Base-by-base conservation (phyloP, 2,329 filamentous ascomycete species). In the Pseudogymnoascus sp. region DNA sequence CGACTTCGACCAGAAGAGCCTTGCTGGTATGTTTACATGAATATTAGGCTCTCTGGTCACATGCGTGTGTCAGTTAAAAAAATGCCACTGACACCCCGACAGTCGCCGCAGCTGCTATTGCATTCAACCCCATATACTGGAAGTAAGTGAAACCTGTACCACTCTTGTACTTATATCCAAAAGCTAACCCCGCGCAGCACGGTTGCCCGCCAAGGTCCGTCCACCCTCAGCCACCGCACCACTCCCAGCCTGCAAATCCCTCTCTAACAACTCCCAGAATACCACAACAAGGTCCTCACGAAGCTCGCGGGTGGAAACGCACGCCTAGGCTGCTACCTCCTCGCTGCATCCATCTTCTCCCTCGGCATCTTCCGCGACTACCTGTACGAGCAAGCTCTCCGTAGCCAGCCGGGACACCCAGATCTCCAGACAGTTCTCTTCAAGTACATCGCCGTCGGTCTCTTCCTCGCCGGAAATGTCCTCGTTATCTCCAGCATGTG, bases 71-170 rank as follows among this genome's bases (percentile, higher is more conserved):
- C 44, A 38, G 33, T 59, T 67, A 62, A 66, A 69, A 69, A 66
- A 67, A 59, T 61, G 62, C n/a, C 23, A 64, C 44, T 64, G 33
- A 46, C 38, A 62, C 53, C 40, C 10, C 50, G 37, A 64, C 68
- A 96, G 93, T 95, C 69, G 90, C 91, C 69, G 90, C 88, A 59
- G 82, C 81, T 63, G 84, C 90, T 62, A 96, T 99, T 77, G 83
- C 88, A 59, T 97, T 99, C 78, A 99, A 99, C 77, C 95, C 95
- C 21, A 88, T 95, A n/a, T 97, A 97, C 77, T 99, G 95, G 95
- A 99, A 99, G 93, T 96, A 83, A 81, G 90, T 83, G 62, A 9
- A 9, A 37, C 65, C 50, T 60, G 65, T 67, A 50, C 40, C 46
- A 40, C 37, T 44, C 59, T 40, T 60, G 21, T 53, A 37, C 13